Evolutionary conservation across 2,329 filamentous ascomycete species (phyloP).

Genomic region (Sporothrix euskadiensis): DNA sequence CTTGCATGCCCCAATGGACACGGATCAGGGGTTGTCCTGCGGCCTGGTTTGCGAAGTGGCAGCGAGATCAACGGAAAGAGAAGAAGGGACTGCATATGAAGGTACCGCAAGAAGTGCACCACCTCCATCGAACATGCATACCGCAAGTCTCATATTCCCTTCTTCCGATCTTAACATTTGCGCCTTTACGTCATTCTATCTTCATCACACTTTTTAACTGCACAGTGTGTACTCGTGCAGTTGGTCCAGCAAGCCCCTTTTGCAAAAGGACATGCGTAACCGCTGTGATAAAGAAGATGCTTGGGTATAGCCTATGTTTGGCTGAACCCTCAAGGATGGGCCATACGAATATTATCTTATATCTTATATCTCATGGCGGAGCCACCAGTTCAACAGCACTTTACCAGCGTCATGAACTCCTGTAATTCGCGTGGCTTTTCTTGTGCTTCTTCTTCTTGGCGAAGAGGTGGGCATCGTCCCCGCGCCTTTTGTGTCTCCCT

Average conservation of each 20-base stretch:
- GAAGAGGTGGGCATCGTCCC: background rate
- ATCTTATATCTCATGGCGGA: background rate
- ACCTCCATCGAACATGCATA: background rate
- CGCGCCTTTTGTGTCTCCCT: background rate
- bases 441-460: background rate
- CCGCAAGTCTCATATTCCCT: background rate
- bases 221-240: background rate
- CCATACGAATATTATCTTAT: background rate
- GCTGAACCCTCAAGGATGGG: background rate
- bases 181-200: background rate
- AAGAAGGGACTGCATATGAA: background rate
- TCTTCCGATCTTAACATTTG: background rate
- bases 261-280: too few relatives aligned
- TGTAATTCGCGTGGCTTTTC: background rate
- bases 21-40: background rate
- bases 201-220: background rate
- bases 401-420: too few relatives aligned
- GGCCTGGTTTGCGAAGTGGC: background rate
- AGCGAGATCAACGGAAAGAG: background rate
- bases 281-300: too few relatives aligned
- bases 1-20: background rate
- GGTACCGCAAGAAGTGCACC: constrained; percentile 6
- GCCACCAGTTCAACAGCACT: too few relatives aligned
- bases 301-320: too few relatives aligned
- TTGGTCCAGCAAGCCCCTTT: too few relatives aligned